Base-by-base conservation (phyloP, 441 rosid genomes). In the Francoa sonchifolia region DNA sequence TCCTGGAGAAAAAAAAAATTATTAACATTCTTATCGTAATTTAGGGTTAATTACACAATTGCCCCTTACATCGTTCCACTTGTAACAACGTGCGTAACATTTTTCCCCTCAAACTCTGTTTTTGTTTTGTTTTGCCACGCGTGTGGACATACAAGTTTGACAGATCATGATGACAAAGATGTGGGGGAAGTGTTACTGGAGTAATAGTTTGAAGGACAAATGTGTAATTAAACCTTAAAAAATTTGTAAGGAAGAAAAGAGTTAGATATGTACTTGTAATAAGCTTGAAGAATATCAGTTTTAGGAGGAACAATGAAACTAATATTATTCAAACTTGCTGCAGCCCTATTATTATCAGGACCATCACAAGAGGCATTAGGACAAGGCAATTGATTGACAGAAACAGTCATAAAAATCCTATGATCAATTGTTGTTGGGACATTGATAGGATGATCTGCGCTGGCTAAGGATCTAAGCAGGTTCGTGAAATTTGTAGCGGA, bases 291-390 rank as follows among this genome's bases (percentile, higher is more conserved):
- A 5, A 59, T 26, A 23, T 51, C 55, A 0, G 43, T 32, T n/a
- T n/a, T n/a, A 1, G 26, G 6, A 2, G 52, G 62, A 3, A 12
- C 15, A 6, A 3, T 52, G n/a, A 61, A 59, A 26, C 66, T 59
- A 3, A 65, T 20, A 22, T 65, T 65, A 15, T 59, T 65, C 30
- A 65, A 25, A 53, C 59, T 65, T 1, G 66, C 55, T 2, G 62
- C 18, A 14, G 8, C 28, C 31, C 49, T 55, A 1, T 37, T 22
- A 0, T 22, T 38, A 19, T 28, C n/a, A 1, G 41, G 6, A 3
- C 48, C 33, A 5, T 6, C 38, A 1, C 50, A 34, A 6, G 48
- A 8, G 3, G 9, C 22, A 22, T 28, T 48, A 1, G 34, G 17
- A 22, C 58, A 53, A 8, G 19, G 19, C 6, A 47, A 19, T 37